These are phyloP conservation scores for Botrytis galanthina DNA, from an alignment of 2,329 filamentous ascomycete species.

Conservation along the genomic window DNA sequence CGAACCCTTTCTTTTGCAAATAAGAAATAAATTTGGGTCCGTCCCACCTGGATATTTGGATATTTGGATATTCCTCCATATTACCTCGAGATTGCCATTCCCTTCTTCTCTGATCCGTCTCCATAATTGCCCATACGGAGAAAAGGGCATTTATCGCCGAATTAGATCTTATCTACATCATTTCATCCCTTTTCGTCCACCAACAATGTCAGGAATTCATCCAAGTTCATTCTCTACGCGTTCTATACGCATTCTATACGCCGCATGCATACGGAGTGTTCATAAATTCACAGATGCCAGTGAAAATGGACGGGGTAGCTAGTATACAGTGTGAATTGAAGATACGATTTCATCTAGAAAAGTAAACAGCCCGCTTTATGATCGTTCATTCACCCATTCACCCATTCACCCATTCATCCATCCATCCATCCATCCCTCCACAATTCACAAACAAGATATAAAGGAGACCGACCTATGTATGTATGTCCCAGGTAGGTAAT, in stretches of 20 bases:
- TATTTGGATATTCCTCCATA: background rate
- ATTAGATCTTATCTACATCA: constrained; percentile 3
- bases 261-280: background rate
- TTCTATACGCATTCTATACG: background rate
- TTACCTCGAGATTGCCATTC: background rate
- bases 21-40: background rate
- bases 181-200: constrained; percentile 10
- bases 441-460: background rate
- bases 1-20: background rate
- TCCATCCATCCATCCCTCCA: background rate
- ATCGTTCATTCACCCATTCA: background rate
- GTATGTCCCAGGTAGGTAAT: background rate
- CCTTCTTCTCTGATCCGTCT: background rate
- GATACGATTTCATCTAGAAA: background rate
- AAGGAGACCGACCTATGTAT: background rate
- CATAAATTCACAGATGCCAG: background rate
- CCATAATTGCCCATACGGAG: background rate
- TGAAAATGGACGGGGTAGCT: background rate
- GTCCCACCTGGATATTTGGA: background rate
- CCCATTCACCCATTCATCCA: background rate
- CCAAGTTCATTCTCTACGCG: background rate
- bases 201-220: background rate
- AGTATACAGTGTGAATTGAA: background rate
- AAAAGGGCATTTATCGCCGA: background rate
- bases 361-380: background rate